Evolutionary conservation across 129 eudicot genomes (phyloP).

Genomic region (Helichrysum umbraculigerum): DNA sequence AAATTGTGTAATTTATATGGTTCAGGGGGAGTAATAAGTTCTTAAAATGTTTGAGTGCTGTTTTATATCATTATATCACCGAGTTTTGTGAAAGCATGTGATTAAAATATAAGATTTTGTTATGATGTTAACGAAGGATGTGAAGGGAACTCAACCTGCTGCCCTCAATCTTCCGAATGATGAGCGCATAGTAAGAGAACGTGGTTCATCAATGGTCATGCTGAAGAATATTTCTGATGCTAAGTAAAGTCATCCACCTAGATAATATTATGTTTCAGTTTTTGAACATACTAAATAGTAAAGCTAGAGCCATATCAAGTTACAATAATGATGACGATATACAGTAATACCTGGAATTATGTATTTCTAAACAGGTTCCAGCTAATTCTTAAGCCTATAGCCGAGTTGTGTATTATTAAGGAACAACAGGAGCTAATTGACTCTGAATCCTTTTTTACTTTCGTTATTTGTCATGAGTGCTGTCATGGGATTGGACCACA

Average conservation of each 20-base stretch:
- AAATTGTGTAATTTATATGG: too few species aligned
- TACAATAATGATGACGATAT: too few species aligned
- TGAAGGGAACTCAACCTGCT: constrained; percentile 92
- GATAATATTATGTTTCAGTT: not conserved
- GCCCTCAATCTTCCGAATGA: constrained; percentile 98
- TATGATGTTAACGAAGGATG: constrained; percentile 59
- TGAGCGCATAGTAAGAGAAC: constrained; percentile 88
- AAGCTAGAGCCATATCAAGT: not conserved
- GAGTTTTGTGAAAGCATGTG: not conserved
- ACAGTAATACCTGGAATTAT: not conserved
- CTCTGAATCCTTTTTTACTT: constrained; percentile 91
- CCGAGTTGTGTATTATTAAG: constrained; percentile 68
- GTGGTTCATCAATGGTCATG: constrained; percentile 97
- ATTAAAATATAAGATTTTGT: constrained; percentile 1
- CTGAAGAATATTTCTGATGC: constrained; percentile 96
- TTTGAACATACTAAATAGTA: too few species aligned
- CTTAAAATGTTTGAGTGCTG: not conserved
- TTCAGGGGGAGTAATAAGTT: not conserved
- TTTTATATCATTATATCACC: too few species aligned
- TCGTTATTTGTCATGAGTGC: constrained; percentile 91
- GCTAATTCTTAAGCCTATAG: constrained; percentile 90
- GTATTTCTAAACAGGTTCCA: constrained; percentile 55
- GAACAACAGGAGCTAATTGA: constrained; percentile 75
- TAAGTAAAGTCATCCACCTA: constrained; percentile 49
- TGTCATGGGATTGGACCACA: constrained; percentile 99